A percentile compares a stretch with the other conserved stretches of the same genome.
Conservation (phyloP, 2,329 filamentous ascomycete genomes). For the Diaporthe vaccinii region DNA sequence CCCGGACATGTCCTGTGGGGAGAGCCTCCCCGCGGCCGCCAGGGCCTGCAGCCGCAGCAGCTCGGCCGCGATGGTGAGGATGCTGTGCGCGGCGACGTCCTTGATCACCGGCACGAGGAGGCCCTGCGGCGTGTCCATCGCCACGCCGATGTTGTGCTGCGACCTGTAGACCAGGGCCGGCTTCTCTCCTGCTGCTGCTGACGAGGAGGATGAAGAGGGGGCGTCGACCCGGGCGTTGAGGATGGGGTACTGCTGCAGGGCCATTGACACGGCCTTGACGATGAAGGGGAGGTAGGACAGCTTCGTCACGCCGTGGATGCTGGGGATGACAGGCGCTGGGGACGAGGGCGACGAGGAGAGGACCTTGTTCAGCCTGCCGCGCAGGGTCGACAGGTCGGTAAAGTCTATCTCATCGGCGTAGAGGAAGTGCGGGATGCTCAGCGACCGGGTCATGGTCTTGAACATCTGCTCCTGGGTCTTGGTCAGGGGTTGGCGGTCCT, state of each 20-base stretch:
- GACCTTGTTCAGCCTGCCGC: constrained; percentile 80
- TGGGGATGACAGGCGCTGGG: constrained; percentile 51
- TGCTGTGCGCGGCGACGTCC: constrained; percentile 82
- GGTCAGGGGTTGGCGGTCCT: constrained; percentile 79
- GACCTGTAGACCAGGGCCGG: constrained; percentile 83
- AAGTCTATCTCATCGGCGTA: constrained; percentile 94
- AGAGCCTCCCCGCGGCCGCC: constrained; percentile 81
- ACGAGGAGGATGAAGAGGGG: constrained; percentile 46
- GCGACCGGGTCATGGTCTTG: constrained; percentile 94
- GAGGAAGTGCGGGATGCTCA: constrained; percentile 94
- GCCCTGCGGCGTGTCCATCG: constrained; percentile 92
- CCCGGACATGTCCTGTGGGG: constrained; percentile 80
- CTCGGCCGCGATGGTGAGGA: constrained; percentile 83
- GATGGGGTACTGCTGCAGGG: constrained; percentile 84
- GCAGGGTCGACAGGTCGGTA: constrained; percentile 78
- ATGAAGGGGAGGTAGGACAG: constrained; percentile 95
- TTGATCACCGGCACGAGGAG: constrained; percentile 93
- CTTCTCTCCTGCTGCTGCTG: constrained; percentile 66
- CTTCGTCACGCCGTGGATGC: constrained; percentile 60
- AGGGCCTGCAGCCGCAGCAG: constrained; percentile 79
- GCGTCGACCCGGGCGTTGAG: constrained; percentile 88
- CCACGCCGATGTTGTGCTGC: constrained; percentile 94
- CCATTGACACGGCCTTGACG: constrained; percentile 92
- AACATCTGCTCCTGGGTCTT: constrained; percentile 94
- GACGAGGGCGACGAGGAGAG: constrained; percentile 54